Base-by-base conservation (phyloP, 495 filamentous ascomycete genomes). In the Neurospora sp. region DNA sequence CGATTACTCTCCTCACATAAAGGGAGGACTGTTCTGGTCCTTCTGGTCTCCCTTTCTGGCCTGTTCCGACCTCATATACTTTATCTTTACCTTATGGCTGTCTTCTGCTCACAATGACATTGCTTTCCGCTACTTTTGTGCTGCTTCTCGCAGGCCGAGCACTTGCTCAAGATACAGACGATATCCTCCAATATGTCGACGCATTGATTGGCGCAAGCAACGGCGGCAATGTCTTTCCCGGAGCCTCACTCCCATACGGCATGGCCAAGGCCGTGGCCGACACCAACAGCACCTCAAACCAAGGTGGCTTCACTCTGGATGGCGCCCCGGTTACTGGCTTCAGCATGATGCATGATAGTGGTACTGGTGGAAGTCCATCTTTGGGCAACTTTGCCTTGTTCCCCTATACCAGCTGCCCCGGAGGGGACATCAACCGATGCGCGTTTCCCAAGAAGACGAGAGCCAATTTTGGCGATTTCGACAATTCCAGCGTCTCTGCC, bases 211-310 rank as follows among this genome's bases (percentile, higher is more conserved):
- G 89, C 34, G 86, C 85, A 28, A 85, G 83, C 70, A 86, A 88
- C 78, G 89, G 82, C 82, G 91, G 91, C 7, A 91, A 93, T 85
- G 90, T 93, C 21, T 94, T 94, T 71, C 84, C 92, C 1, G 92
- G 92, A 4, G 92, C 92, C 11, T 91, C 90, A 3, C 77, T 93
- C 69, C 92, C 92, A 0, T 94, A 91, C 79, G 84, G 91, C 69
- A 92, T 94, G 88, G 91, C 90, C 69, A 94, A 94, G 80, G 91
- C 92, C 15, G 90, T 92, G 1, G 89, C 92, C 62, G 92, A 94
- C 77, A 90, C 89, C 6, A 82, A 83, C 40, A 88, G 86, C 39
- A 87, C 88, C 71, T 84, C 82, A 73, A 92, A 91, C 59, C 90
- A 92, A 77, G 91, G 90, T 15, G 92, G 92, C 4, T 94, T 93